These are phyloP conservation scores for Microthyrium microscopicum DNA, from an alignment of 2,329 filamentous ascomycete genomes.

Conservation along the genomic window DNA sequence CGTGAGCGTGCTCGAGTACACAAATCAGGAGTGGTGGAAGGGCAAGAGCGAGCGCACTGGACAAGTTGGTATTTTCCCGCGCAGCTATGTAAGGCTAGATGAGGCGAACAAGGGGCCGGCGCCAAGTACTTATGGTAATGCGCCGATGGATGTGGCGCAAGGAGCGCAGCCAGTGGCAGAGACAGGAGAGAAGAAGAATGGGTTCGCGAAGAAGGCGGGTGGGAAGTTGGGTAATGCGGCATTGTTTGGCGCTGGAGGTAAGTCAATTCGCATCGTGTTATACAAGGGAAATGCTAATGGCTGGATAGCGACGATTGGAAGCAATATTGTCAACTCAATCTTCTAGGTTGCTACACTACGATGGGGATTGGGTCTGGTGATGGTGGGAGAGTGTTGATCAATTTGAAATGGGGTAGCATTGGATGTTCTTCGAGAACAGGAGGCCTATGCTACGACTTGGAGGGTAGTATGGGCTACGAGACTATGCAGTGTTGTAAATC, in stretches of 20 bases:
- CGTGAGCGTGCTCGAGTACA: constrained; percentile 71
- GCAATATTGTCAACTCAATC: constrained; percentile 79
- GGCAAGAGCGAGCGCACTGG: constrained; percentile 71
- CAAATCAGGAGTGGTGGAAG: constrained; percentile 97
- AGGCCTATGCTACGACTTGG: too few species aligned
- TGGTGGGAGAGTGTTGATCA: not conserved
- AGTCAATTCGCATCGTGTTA: too few species aligned
- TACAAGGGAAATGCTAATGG: too few species aligned
- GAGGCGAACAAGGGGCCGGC: constrained; percentile 31
- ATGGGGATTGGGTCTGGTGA: not conserved
- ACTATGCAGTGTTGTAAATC: too few species aligned
- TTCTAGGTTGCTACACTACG: constrained; percentile 37
- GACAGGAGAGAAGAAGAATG: constrained; percentile 46
- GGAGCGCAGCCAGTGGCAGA: constrained; percentile 25
- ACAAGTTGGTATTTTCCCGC: constrained; percentile 85
- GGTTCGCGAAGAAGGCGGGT: constrained; percentile 85
- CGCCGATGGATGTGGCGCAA: constrained; percentile 61
- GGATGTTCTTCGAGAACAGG: too few species aligned
- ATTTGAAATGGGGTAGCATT: too few species aligned
- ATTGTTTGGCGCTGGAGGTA: constrained; percentile 84
- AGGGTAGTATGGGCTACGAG: too few species aligned
- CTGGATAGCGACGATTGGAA: constrained; percentile 79
- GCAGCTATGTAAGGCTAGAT: constrained; percentile 65
- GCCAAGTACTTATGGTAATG: constrained; percentile 47
- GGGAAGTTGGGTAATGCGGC: constrained; percentile 81